phyloP scores from a whole-genome alignment of 2,329 filamentous ascomycete genomes.

The Fusarium sp. region DNA sequence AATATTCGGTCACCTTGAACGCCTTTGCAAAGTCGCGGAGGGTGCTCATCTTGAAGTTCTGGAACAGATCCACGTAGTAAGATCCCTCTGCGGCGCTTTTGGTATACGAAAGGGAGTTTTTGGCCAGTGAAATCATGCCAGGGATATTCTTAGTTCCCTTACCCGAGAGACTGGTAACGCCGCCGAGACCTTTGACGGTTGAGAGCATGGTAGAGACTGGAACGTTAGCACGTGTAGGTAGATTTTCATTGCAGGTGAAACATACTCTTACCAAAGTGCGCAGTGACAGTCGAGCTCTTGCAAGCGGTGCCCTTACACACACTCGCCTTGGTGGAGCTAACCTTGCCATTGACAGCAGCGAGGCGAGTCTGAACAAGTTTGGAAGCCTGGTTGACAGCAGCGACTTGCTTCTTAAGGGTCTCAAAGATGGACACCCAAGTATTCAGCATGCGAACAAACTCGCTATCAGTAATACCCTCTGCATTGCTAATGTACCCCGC shows the following conservation, averaged over 20 bases:
- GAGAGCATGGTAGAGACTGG: conserved; percentile 6
- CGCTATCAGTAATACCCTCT: conserved; percentile 11
- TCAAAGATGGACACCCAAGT: conserved; percentile 12
- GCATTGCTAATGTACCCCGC: conserved; percentile 6
- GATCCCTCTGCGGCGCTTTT: background rate
- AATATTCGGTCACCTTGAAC: background rate
- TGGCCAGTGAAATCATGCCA: background rate
- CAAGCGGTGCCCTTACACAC: conserved; percentile 10
- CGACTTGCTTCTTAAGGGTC: conserved; percentile 8
- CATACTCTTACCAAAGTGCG: conserved; percentile 9
- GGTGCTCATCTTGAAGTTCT: background rate
- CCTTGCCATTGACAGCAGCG: conserved; percentile 4
- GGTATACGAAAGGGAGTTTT: background rate
- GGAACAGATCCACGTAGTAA: conserved; percentile 3
- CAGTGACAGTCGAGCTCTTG: conserved; percentile 1
- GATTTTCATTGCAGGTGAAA: background rate
- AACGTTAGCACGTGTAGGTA: background rate
- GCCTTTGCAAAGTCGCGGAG: conserved; percentile 8
- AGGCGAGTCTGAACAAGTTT: conserved; percentile 12
- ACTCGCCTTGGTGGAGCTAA: background rate
- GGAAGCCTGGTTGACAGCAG: conserved; percentile 10
- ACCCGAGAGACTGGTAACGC: background rate
- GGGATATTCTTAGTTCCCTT: conserved; percentile 1
- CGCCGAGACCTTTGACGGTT: background rate
- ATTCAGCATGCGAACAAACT: conserved; percentile 13